Base-by-base conservation (phyloP, 148 eudicot species). In the Hydrangea macrophylla region DNA sequence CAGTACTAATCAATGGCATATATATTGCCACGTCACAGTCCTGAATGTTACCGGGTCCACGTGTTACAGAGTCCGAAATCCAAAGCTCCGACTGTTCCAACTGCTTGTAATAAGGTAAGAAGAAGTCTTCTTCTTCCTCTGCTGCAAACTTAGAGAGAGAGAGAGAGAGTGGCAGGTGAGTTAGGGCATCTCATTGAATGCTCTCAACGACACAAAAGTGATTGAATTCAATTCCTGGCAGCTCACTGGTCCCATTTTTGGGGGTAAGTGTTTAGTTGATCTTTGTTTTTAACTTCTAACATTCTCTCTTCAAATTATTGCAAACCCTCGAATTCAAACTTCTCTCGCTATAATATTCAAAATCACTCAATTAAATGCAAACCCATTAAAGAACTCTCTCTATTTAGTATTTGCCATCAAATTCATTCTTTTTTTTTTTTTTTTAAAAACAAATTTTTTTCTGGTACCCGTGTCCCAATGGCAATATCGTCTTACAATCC, bases 111-210 rank as follows among this genome's bases (percentile, higher is more conserved):
- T n/a, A n/a, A n/a, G n/a, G n/a, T n/a, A n/a, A n/a, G n/a, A 15
- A 8, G 17, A 42, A 42, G 50, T 42, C 50, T 0, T 7, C 50
- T 11, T 48, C 17, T 48, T 42, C 8, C 39, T 35, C 5, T 35
- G 8, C 8, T 35, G 28, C 27, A 22, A 8, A 4, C 50, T 48
- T 28, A 48, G 65, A 50, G 44, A 62, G 53, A 72, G 68, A 36
- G 69, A 54, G 75, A 42, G 20, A 8, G 40, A 30, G 65, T 42
- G 65, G 62, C 56, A 61, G 67, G 31, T 69, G 64, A 60, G 73
- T 55, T 84, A 40, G 77, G 57, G 79, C 70, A 70, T 37, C 42
- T 60, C 82, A 84, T 83, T 87, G 66, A 87, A 80, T 87, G 87
- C 79, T 68, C 76, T 73, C 92, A 84, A 87, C 92, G 58, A 71